Percentiles rank a stretch among this genome's conserved stretches.
Conservation (phyloP, 164 flowering plant species). For the Dillenia suffruticosa region DNA sequence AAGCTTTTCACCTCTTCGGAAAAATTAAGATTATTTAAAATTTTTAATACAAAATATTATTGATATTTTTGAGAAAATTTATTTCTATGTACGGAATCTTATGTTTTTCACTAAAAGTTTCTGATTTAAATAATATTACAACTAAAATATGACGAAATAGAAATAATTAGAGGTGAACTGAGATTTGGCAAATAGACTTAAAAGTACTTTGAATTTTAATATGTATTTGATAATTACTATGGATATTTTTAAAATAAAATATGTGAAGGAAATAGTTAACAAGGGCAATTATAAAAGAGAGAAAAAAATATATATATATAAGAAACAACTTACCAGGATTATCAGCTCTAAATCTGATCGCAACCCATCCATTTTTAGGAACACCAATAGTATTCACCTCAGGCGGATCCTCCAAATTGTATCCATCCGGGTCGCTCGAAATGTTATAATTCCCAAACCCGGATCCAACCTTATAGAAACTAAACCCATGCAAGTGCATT, state of each 20-base stretch:
- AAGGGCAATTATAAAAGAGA: no score
- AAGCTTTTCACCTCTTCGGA: no score
- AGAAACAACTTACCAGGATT: slow-evolving; percentile 8
- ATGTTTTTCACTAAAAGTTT: no score
- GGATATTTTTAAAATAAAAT: background rate
- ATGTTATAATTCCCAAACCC: slow-evolving; percentile 8
- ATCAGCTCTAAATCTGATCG: slow-evolving; percentile 13
- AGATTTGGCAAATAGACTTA: no score
- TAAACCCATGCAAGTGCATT: slow-evolving; percentile 15
- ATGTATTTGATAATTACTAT: no score
- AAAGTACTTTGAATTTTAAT: no score
- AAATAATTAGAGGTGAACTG: no score
- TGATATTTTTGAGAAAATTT: background rate
- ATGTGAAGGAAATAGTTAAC: background rate
- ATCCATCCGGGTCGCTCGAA: slow-evolving; percentile 4
- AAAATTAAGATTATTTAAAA: no score
- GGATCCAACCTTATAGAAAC: slow-evolving; percentile 10
- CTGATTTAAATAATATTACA: no score
- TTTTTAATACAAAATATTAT: background rate
- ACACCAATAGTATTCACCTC: slow-evolving; percentile 7
- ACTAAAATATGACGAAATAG: no score
- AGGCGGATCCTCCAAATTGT: slow-evolving; percentile 13
- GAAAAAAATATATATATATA: no score
- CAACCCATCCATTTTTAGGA: slow-evolving; percentile 13
- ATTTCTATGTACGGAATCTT: no score